A percentile compares a stretch with the other conserved stretches of the same genome.
These are phyloP conservation scores for California macrophylla DNA, from an alignment of 441 rosid genomes.

Conservation along the genomic window DNA sequence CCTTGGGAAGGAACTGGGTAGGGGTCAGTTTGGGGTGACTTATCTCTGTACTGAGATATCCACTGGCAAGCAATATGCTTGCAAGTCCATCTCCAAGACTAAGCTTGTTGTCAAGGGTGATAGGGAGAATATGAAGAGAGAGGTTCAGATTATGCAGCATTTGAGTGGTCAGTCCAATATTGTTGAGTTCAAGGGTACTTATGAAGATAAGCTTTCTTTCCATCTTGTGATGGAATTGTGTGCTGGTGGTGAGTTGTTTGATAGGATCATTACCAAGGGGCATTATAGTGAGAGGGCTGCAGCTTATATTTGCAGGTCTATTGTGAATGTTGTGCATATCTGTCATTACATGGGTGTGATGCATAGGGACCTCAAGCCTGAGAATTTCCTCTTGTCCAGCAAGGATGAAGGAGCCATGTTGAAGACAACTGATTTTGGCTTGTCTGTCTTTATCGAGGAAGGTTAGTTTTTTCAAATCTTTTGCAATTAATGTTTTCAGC, in stretches of 20 bases:
- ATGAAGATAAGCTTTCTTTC: background rate
- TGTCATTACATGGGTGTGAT: background rate
- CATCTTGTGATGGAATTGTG: background rate
- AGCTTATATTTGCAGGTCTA: background rate
- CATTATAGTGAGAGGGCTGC: background rate
- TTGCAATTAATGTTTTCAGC: no score
- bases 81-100: background rate
- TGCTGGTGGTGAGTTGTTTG: background rate
- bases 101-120: background rate
- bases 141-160: background rate
- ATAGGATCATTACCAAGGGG: background rate
- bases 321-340: background rate
- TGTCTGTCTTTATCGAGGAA: background rate
- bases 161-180: background rate
- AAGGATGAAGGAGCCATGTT: background rate
- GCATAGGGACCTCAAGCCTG: background rate
- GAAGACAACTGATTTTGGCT: conserved; percentile 2
- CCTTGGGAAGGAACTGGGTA: background rate
- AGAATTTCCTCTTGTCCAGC: background rate
- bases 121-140: background rate
- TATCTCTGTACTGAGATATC: background rate
- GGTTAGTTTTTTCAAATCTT: background rate
- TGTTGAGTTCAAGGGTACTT: background rate
- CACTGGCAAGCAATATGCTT: background rate
- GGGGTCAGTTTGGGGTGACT: background rate